phyloP scores from a whole-genome alignment of 1,284 basidiomycete genomes.

The Gomphus bonarii region DNA sequence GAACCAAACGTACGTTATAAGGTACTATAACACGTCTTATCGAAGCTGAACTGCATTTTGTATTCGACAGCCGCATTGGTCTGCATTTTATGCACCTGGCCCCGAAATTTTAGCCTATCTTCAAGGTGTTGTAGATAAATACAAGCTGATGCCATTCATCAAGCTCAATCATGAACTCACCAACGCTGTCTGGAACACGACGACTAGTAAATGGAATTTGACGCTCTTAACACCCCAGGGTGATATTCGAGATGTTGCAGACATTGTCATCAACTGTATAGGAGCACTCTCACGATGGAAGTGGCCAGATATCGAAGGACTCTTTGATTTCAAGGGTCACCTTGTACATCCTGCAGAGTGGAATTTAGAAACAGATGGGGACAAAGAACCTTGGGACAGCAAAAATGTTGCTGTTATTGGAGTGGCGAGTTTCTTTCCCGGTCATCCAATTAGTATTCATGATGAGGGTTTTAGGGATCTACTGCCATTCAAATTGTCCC shows the following conservation, averaged over 20 bases:
- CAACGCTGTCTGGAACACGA: conserved; percentile 39
- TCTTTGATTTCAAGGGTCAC: conserved; percentile 39
- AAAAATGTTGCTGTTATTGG: conserved; percentile 54
- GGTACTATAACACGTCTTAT: neutral
- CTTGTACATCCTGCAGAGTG: conserved; percentile 49
- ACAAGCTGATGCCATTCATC: conserved; percentile 41
- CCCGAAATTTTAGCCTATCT: conserved; percentile 46
- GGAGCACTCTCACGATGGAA: conserved; percentile 42
- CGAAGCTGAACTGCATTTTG: neutral
- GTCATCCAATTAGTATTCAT: neutral
- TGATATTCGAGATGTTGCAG: conserved; percentile 39
- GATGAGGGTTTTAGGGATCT: conserved; percentile 34
- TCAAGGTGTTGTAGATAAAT: conserved; percentile 45
- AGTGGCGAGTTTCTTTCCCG: conserved; percentile 29
- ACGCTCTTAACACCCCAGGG: conserved; percentile 30
- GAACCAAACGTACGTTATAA: conserved; percentile 33
- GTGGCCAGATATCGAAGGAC: conserved; percentile 48
- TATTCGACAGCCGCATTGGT: conserved; percentile 39
- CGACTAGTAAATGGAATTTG: conserved; percentile 42
- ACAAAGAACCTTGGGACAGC: conserved; percentile 37
- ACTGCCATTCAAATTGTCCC: conserved; percentile 57
- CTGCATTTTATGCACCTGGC: conserved; percentile 47
- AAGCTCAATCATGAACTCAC: conserved; percentile 43
- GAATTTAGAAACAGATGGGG: conserved; percentile 39
- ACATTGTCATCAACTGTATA: conserved; percentile 42